phyloP scores from a whole-genome alignment of 768 basidiomycete species.

The Neoboletus subvelutipes region DNA sequence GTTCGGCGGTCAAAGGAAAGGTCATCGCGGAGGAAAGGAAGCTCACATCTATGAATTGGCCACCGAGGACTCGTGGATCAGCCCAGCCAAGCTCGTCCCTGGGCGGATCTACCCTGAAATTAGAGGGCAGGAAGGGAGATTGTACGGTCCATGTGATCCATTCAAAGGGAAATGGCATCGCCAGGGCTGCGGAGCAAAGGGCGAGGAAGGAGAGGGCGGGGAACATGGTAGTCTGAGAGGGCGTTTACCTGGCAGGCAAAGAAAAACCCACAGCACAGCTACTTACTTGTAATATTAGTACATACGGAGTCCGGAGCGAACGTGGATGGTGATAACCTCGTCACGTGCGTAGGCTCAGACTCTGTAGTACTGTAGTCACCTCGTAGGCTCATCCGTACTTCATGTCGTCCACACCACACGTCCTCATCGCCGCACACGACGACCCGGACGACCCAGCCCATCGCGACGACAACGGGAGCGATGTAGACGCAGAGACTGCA shows the following conservation, averaged over 20 bases:
- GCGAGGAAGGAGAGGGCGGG: slow-evolving; percentile 9
- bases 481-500: slow-evolving; percentile 71
- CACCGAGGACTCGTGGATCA: slow-evolving; percentile 75
- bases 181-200: slow-evolving; percentile 13
- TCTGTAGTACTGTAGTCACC: neutral
- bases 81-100: slow-evolving; percentile 42
- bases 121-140: slow-evolving; percentile 1
- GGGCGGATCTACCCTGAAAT: slow-evolving; percentile 11
- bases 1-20: neutral
- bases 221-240: slow-evolving; percentile 16
- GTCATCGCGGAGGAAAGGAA: neutral
- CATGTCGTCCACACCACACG: slow-evolving; percentile 16
- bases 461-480: slow-evolving; percentile 39
- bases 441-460: slow-evolving; percentile 8
- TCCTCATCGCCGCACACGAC: slow-evolving; percentile 4
- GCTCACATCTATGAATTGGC: slow-evolving; percentile 73
- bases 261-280: neutral
- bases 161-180: slow-evolving; percentile 14
- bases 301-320: neutral
- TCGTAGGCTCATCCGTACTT: neutral
- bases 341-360: slow-evolving; percentile 19
- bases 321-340: neutral
- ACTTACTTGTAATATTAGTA: neutral
- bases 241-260: neutral
- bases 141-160: slow-evolving; percentile 12